phyloP scores from a whole-genome alignment of 2,329 filamentous ascomycete genomes.

The Alternaria alternata region DNA sequence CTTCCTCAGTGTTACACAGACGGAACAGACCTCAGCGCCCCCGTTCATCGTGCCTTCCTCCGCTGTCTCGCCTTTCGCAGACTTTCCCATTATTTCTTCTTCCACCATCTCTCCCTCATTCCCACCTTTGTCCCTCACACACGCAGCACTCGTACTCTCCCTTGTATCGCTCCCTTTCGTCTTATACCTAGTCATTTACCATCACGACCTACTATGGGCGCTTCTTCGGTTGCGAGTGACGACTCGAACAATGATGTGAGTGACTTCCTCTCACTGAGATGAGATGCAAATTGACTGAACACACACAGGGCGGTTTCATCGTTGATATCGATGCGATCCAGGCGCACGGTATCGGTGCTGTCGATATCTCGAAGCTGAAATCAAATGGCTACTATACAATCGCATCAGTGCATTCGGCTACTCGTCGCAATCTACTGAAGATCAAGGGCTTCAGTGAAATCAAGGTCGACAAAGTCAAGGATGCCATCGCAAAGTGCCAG shows the following conservation, averaged over 20 bases:
- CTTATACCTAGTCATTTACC: conserved; percentile 1
- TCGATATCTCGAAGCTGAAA: conserved; percentile 72
- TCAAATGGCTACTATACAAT: conserved; percentile 69
- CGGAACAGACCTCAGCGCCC: conserved; percentile 25
- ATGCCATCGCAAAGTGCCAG: conserved; percentile 69
- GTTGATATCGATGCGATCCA: conserved; percentile 73
- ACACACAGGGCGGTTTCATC: conserved; percentile 61
- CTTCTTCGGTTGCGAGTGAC: conserved; percentile 62
- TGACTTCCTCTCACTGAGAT: neutral
- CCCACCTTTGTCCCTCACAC: neutral
- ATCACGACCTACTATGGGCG: conserved; percentile 34
- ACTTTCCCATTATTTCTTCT: neutral
- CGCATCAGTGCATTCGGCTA: conserved; percentile 67
- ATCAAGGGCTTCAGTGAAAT: conserved; percentile 75
- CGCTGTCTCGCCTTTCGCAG: conserved; percentile 1
- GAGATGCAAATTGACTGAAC: conserved; percentile 1
- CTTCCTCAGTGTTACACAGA: conserved; percentile 26
- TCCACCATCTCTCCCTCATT: neutral
- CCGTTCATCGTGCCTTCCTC: conserved; percentile 20
- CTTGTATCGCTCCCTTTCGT: conserved; percentile 16
- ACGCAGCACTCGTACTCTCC: conserved; percentile 3
- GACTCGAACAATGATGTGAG: conserved; percentile 61
- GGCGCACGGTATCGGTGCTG: conserved; percentile 70
- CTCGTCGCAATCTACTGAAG: conserved; percentile 67
- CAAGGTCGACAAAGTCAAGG: conserved; percentile 76